phyloP scores from a whole-genome alignment of 306 rosid genomes.

The Prosopis cineraria region DNA sequence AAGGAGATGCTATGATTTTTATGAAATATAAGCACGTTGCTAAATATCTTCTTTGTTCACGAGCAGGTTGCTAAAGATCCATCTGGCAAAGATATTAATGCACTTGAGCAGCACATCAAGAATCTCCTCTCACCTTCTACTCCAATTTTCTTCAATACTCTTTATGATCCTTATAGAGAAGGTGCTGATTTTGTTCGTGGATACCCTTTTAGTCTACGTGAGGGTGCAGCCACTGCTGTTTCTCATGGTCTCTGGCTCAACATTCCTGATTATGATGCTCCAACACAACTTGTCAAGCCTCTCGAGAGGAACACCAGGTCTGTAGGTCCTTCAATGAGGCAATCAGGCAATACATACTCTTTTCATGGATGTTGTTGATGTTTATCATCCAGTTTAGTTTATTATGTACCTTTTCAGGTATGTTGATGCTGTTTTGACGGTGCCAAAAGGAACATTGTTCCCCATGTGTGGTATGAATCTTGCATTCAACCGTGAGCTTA shows the following conservation, averaged over 20 bases:
- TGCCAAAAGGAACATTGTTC: constrained; percentile 81
- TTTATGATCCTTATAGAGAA: constrained; percentile 82
- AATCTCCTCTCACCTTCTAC: constrained; percentile 74
- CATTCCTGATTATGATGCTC: constrained; percentile 90
- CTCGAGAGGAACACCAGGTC: constrained; percentile 81
- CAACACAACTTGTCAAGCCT: constrained; percentile 91
- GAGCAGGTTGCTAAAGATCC: constrained; percentile 86
- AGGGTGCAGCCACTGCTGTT: constrained; percentile 72
- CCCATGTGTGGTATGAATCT: constrained; percentile 97
- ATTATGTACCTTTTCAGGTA: constrained; percentile 47
- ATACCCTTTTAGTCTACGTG: constrained; percentile 85
- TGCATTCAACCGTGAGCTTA: constrained; percentile 76
- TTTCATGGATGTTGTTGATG: background rate
- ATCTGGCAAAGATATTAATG: constrained; percentile 75
- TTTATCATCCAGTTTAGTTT: background rate
- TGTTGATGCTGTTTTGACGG: constrained; percentile 84
- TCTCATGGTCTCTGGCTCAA: constrained; percentile 96
- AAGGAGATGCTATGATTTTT: background rate
- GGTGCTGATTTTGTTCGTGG: constrained; percentile 92
- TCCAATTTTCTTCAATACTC: constrained; percentile 83
- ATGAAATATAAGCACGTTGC: background rate
- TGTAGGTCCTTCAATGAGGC: background rate
- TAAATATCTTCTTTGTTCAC: constrained; percentile 21
- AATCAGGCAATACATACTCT: background rate
- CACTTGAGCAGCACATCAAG: constrained; percentile 90